Evolutionary conservation across 2,329 filamentous ascomycete genomes (phyloP).

Genomic region (Fusarium tuaranense): DNA sequence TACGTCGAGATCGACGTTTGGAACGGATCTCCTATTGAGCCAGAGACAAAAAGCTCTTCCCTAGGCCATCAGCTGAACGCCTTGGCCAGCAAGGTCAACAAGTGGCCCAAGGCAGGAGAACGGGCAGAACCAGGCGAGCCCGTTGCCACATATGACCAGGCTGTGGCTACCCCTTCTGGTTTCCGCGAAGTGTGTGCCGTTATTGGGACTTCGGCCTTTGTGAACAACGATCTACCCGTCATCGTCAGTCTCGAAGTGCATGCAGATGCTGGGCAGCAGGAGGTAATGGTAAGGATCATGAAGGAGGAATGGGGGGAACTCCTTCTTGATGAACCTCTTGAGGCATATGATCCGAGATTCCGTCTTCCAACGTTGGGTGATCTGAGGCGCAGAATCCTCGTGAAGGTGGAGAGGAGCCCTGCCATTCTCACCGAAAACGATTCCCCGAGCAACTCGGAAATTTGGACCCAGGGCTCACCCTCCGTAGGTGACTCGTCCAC

Average conservation of each 20-base stretch:
- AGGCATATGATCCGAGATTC: conserved; percentile 53
- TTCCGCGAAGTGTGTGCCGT: conserved; percentile 80
- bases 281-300: conserved; percentile 95
- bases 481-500: no score
- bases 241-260: conserved; percentile 95
- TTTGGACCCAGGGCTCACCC: no score
- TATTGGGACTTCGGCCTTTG: conserved; percentile 83
- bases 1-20: conserved; percentile 97
- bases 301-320: conserved; percentile 83
- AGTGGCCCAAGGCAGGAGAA: background rate
- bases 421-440: background rate
- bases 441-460: background rate
- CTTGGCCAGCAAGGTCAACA: background rate
- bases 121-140: conserved; percentile 56
- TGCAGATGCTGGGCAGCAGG: conserved; percentile 82
- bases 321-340: conserved; percentile 67
- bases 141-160: no score
- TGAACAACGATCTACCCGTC: conserved; percentile 79
- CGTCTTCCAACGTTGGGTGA: conserved; percentile 76
- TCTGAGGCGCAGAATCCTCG: conserved; percentile 81
- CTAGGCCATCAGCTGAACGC: background rate
- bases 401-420: conserved; percentile 75
- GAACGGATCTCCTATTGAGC: conserved; percentile 69
- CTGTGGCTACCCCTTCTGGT: no score
- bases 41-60: background rate